Percentiles rank a stretch among this genome's conserved stretches.
Evolutionary conservation across 2,329 filamentous ascomycete genomes (phyloP).

Genomic region (Xylaria sp.): DNA sequence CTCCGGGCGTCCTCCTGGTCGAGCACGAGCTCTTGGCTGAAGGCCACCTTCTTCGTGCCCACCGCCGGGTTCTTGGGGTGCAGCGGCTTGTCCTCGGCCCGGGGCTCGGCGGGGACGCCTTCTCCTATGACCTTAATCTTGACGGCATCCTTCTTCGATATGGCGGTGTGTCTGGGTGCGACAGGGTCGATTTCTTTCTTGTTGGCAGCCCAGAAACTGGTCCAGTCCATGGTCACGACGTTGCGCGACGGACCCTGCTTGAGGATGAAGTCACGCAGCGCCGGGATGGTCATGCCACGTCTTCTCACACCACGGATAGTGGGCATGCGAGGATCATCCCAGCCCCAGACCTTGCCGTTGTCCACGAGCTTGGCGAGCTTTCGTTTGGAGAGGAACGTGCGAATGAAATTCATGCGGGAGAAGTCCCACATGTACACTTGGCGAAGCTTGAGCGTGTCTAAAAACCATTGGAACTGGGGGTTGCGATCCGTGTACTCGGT

Average conservation of each 20-base stretch:
- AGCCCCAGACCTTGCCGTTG: slow-evolving; percentile 76
- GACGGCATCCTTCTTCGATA: slow-evolving; percentile 73
- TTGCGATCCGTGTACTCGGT: slow-evolving; percentile 90
- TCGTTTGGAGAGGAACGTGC: slow-evolving; percentile 82
- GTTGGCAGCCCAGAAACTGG: slow-evolving; percentile 73
- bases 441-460: slow-evolving; percentile 74
- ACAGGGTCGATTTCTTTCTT: slow-evolving; percentile 83
- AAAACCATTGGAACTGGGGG: slow-evolving; percentile 85
- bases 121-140: slow-evolving; percentile 71
- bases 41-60: slow-evolving; percentile 84
- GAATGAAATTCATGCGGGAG: slow-evolving; percentile 81
- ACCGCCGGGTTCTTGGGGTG: slow-evolving; percentile 88
- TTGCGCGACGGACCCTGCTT: slow-evolving; percentile 85
- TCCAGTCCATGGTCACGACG: slow-evolving; percentile 85
- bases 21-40: slow-evolving; percentile 75
- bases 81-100: slow-evolving; percentile 78
- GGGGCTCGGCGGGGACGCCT: slow-evolving; percentile 66
- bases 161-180: slow-evolving; percentile 74
- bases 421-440: slow-evolving; percentile 87
- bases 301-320: slow-evolving; percentile 80
- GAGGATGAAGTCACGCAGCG: slow-evolving; percentile 81
- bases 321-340: slow-evolving; percentile 88
- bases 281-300: slow-evolving; percentile 78
- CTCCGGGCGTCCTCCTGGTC: slow-evolving; percentile 86
- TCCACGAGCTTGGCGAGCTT: slow-evolving; percentile 86